These are phyloP conservation scores for Populus euphratica DNA, from an alignment of 345 rosid genomes.

Conservation along the genomic window DNA sequence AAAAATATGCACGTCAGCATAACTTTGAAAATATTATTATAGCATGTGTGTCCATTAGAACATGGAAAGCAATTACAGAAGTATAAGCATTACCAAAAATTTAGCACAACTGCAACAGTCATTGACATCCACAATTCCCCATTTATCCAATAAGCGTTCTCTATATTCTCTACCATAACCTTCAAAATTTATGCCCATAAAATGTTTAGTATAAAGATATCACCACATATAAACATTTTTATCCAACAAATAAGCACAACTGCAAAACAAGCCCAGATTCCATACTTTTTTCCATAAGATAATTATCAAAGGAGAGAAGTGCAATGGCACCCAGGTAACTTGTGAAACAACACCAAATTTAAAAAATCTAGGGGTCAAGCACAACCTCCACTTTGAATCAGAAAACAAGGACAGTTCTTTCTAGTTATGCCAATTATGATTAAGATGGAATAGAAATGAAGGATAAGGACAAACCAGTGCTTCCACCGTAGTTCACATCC, in stretches of 20 bases:
- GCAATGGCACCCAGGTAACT: neutral
- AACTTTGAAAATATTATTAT: neutral
- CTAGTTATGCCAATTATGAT: neutral
- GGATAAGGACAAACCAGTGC: slow-evolving; percentile 73
- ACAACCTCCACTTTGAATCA: neutral
- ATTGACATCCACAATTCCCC: slow-evolving; percentile 95
- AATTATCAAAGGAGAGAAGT: neutral
- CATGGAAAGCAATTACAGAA: neutral
- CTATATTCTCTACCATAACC: slow-evolving; percentile 95
- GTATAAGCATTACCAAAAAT: slow-evolving; percentile 55
- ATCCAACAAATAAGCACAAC: neutral
- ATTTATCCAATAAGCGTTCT: slow-evolving; percentile 64
- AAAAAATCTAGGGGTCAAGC: neutral
- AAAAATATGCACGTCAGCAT: slow-evolving; percentile 18
- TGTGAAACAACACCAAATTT: neutral
- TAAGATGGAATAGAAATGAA: neutral
- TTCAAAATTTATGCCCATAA: slow-evolving; percentile 23
- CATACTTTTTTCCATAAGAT: neutral
- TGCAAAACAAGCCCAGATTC: neutral
- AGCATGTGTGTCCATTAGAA: slow-evolving; percentile 1
- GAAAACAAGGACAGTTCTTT: neutral
- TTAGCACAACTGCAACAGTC: slow-evolving; percentile 96
- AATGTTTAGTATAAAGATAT: slow-evolving; percentile 5
- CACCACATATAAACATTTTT: neutral
- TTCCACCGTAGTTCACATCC: slow-evolving; percentile 97